Base-by-base conservation (phyloP, 2,329 filamentous ascomycete species). In the Penicillium sp. region DNA sequence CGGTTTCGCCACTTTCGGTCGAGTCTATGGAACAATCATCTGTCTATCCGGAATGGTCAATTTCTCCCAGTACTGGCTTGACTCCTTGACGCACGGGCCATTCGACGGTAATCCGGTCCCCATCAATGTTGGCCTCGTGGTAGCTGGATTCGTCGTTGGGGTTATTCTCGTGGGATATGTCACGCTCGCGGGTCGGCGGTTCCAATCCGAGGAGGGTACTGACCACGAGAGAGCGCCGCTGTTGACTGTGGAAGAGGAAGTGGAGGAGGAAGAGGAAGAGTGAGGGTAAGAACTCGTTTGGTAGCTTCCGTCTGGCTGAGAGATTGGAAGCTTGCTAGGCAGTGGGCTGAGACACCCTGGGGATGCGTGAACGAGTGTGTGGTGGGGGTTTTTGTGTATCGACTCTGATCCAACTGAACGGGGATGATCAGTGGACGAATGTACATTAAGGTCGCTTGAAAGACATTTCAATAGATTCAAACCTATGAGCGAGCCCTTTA, bases 1-100 rank as follows among this genome's bases (percentile, higher is more conserved):
- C 64, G 90, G 90, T 11, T 95, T 95, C 70, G 78, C 84, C 47
- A 95, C 89, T 0, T 96, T 95, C 59, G 90, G 90, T 36, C 93
- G 86, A 40, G 88, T 95, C 28, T 95, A 95, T 69, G 90, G 90
- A 4, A 78, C 90, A 9, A 88, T 95, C 58, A 95, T 95, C 59
- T 94, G 88, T 66, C 72, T 93, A 2, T 85, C 88, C 0, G 90
- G 90, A 1, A 66, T 95, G 1, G 78, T 88, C 60, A 95, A 93
- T 66, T 90, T 96, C 64, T 81, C 80, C 1, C 89, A 95, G 68
- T 85, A 85, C 5, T 87, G 79, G 0, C 74, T 95, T 28, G 90
- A 95, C 66, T 82, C 84, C 33, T 65, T 93, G 26, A 88, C 89
- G 36, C 86, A 94, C 62, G 75, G 81, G 46, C 76, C 76, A 0